Evolutionary conservation across 2,329 filamentous ascomycete genomes (phyloP), one percentile per base, ranked within the genome.

Genomic region (Fusarium armeniacum): DNA sequence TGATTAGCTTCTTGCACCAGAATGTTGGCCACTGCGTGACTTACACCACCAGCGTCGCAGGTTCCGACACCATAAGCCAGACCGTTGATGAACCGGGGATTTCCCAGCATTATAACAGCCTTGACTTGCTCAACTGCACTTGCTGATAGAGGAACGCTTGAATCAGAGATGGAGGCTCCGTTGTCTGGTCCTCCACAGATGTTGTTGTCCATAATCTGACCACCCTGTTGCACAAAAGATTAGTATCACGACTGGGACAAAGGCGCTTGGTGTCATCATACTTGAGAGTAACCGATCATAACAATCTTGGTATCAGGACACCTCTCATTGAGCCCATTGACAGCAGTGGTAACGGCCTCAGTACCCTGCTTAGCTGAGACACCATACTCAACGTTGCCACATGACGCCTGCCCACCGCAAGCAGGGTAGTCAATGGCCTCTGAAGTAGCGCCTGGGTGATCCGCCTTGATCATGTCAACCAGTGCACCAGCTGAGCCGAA

Each of bases 31-130:
- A 0, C 5, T 5, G 0, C 4, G 13, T 26, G 1, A 78, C 86
- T 81, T 83, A 90, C 88, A 4, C 88, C 88, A 56, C 83, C 79
- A 18, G 84, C 82, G 15, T 72, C 80, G 78, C 87, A 90, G 1
- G 87, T 89, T 15, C 89, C 89, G 40, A 89, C 86, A 55, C 87
- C 84, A 74, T 89, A 90, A 0, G 87, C 75, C 33, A 89, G 77
- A 0, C 87, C 88, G 8, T 79, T 76, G 10, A 83, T 80, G 71
- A 87, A 86, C 61, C 88, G 83, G 5, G 90, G 90, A 72, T 89
- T 85, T 9, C 89, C 89, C 84, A 90, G 86, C 75, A 90, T 87
- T 69, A 91, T 89, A 16, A 85, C 87, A 0, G 87, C 89, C 77
- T 89, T 89, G 70, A 91, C 85, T 74, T 84, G 84, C 5, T 78